Evolutionary conservation across 805 yeast species (phyloP), one percentile per base, ranked within the genome.

Genomic region (Priceomyces fermenticarens): DNA sequence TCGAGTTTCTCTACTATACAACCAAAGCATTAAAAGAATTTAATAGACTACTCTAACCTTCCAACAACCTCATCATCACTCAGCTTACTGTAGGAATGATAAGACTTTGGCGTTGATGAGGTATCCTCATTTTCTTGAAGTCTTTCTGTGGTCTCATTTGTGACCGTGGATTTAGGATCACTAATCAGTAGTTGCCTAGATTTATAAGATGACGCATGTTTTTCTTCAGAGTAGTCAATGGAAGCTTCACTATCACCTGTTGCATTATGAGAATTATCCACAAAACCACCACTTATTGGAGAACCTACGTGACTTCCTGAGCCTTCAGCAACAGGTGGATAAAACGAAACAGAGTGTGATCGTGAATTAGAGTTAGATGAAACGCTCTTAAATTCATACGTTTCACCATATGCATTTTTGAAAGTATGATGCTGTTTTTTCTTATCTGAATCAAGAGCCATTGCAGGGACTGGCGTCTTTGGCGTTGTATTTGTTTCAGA

Each of bases 301-400:
- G 55, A 47, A 12, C 50, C 40, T 36, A 28, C 46, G 33, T 4
- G 49, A 38, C n/a, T 32, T 10, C 17, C 29, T 8, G 38, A 30
- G 26, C 34, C 38, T 15, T 15, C 56, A 33, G 13, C 13, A 12
- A 71, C 58, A 35, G 77, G 78, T 6, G 80, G 78, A 38, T 67
- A 63, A 39, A 68, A 75, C 4, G 75, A 66, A 8, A 70, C 55
- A 4, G 79, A 75, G 42, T 60, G 60, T 23, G 72, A 65, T 47
- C 79, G 55, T 33, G 57, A 37, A 30, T 30, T 33, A 10, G 33
- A 33, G 16, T 30, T 16, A 12, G 31, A 13, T 6, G 35, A 30
- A 30, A 29, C 14, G 15, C 33, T 35, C 11, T 38, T 14, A 8
- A 29, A 17, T 17, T 35, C 32, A 12, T 34, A 26, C 4, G 13